Evolutionary conservation across 2,329 filamentous ascomycete genomes (phyloP).

Genomic region (Dactylellina parvicollis): DNA sequence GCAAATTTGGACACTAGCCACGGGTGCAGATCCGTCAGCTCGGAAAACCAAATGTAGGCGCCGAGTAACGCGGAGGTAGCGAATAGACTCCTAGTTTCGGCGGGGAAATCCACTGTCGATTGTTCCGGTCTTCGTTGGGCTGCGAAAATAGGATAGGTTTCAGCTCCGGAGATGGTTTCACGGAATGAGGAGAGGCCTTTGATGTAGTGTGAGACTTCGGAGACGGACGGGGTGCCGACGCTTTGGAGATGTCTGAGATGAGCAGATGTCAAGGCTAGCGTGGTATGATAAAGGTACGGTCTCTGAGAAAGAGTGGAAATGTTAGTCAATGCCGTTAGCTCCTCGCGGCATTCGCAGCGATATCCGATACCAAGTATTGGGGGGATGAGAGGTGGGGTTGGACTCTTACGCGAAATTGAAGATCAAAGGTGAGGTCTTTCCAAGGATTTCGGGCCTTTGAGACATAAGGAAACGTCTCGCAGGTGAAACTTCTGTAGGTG

Average conservation of each 20-base stretch:
- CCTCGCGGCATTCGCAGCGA: too few species aligned
- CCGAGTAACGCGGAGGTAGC: conserved; percentile 33
- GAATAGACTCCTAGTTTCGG: conserved; percentile 14
- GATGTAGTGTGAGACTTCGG: conserved; percentile 44
- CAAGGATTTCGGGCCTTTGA: conserved; percentile 25
- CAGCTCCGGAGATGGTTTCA: not conserved
- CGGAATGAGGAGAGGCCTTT: conserved; percentile 28
- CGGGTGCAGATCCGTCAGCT: conserved; percentile 25
- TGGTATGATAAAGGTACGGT: conserved; percentile 44
- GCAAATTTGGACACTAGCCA: conserved; percentile 38
- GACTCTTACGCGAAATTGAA: conserved; percentile 41
- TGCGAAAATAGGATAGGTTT: not conserved
- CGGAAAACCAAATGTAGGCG: conserved; percentile 36
- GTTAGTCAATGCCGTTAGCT: too few species aligned
- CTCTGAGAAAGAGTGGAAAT: not conserved
- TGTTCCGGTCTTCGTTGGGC: not conserved
- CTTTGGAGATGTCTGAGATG: conserved; percentile 31
- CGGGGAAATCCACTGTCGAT: not conserved
- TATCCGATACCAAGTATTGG: too few species aligned
- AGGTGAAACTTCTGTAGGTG: conserved; percentile 32
- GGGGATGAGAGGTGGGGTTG: too few species aligned
- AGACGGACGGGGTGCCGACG: conserved; percentile 22
- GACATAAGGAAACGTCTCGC: conserved; percentile 36
- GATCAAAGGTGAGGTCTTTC: conserved; percentile 37
- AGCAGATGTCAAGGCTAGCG: conserved; percentile 24